Conservation (phyloP, 139 green algal species). For the Tetraselmis chui region DNA sequence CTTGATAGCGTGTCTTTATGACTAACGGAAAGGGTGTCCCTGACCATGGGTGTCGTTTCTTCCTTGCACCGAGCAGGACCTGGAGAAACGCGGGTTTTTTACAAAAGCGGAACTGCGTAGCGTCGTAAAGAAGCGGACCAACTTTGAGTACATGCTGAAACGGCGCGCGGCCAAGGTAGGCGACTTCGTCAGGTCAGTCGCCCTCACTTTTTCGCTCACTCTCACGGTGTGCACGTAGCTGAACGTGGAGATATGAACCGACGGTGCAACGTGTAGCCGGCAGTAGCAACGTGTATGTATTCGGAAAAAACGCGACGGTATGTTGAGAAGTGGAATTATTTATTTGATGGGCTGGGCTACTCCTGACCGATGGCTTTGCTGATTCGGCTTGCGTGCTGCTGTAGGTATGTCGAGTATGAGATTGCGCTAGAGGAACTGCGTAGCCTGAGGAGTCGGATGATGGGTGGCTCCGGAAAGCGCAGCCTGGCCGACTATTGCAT, state of each 20-base stretch:
- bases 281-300: no score
- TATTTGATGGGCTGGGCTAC: no score
- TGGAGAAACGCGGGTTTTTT: constrained; percentile 83
- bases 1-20: no score
- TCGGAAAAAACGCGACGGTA: no score
- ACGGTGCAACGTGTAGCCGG: no score
- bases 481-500: constrained; percentile 58
- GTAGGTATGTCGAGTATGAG: constrained; percentile 78
- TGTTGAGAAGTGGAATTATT: no score
- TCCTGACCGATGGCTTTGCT: no score
- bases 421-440: constrained; percentile 69
- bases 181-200: constrained; percentile 62
- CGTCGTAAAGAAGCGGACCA: constrained; percentile 64
- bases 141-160: constrained; percentile 87
- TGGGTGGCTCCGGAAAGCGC: constrained; percentile 39
- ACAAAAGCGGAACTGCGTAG: constrained; percentile 62
- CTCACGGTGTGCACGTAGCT: no score
- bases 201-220: neutral
- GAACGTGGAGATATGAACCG: no score
- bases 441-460: constrained; percentile 24
- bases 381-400: no score
- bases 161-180: constrained; percentile 54
- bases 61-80: constrained; percentile 41
- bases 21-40: no score
- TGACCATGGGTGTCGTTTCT: no score